Conservation (phyloP, 1,284 basidiomycete species). For the Inonotus hispidus region DNA sequence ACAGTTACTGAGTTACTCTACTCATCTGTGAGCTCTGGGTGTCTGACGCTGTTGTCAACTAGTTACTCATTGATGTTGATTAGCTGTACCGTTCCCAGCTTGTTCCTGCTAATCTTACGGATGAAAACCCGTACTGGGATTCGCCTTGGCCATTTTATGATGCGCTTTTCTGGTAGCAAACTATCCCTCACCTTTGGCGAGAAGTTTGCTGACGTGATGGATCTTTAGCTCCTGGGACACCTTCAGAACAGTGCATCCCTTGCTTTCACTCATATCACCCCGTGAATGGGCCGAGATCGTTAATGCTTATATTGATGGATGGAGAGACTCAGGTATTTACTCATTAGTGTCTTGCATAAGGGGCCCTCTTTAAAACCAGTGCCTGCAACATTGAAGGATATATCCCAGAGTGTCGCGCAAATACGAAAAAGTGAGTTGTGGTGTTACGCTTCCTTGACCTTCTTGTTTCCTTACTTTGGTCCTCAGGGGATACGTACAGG, state of each 20-base stretch:
- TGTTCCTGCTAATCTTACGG: slow-evolving; percentile 47
- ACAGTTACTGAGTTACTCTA: slow-evolving; percentile 41
- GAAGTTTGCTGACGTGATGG: neutral
- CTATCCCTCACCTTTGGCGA: slow-evolving; percentile 31
- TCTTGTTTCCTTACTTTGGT: neutral
- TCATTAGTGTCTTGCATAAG: neutral
- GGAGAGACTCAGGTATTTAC: slow-evolving; percentile 38
- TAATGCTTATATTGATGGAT: slow-evolving; percentile 44
- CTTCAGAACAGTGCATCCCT: slow-evolving; percentile 54
- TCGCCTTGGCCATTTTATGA: slow-evolving; percentile 62
- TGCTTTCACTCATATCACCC: slow-evolving; percentile 49
- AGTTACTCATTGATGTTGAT: neutral
- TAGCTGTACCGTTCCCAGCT: slow-evolving; percentile 46
- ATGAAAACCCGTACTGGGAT: slow-evolving; percentile 46
- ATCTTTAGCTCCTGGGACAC: slow-evolving; percentile 22
- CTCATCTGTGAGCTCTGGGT: slow-evolving; percentile 33
- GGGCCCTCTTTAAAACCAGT: neutral
- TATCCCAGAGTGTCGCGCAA: slow-evolving; percentile 43
- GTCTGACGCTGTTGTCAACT: neutral
- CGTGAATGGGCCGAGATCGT: slow-evolving; percentile 41
- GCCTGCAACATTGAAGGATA: slow-evolving; percentile 29
- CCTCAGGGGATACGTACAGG: slow-evolving; percentile 42
- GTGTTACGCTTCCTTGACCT: neutral
- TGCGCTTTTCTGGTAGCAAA: slow-evolving; percentile 58
- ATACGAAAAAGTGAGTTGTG: slow-evolving; percentile 40